Base-by-base conservation (phyloP, 2,329 filamentous ascomycete genomes). In the Scedosporium boydii region DNA sequence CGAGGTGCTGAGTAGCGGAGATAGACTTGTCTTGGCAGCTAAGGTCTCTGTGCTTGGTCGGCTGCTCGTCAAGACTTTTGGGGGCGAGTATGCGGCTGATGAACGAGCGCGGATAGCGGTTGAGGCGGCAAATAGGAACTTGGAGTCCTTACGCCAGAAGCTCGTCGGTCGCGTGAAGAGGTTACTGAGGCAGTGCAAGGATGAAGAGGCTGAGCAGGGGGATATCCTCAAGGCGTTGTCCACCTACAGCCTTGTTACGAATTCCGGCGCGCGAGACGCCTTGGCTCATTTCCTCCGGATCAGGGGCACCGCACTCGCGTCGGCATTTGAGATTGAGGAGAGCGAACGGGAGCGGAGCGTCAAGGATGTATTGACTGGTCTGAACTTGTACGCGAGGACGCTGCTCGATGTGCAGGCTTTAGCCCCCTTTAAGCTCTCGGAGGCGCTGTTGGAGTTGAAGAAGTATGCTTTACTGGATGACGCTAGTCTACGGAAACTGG, bases 231-330 rank as follows among this genome's bases (percentile, higher is more conserved):
- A 91, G 67, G 86, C 88, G 0, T 80, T 97, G 67, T 89, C 87
- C 62, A 92, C 93, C 0, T 93, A 92, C 71, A 92, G 91, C 65
- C 79, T 98, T 59, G 85, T 87, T 1, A 92, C 89, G 3, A 96
- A 85, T 69, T 91, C 89, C 0, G 89, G 91, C 0, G 86, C 90
- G 0, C 86, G 84, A 63, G 92, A 96, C 70, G 88, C 91, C 0
- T 74, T 97, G 61, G 80, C 85, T 6, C 87, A 95, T 73, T 93
- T 97, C 68, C 81, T 96, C 59, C 82, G 86, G 60, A 82, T 92
- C 6, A 82, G 93, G 55, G 82, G 84, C 48, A 84, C 89, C 63
- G 86, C 87, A 34, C 86, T 96, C 69, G 78, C 82, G 0, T 75
- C 81, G 46, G 81, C 84, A 10, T 81, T 93, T 58, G 83, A 85